Evolutionary conservation across 768 basidiomycete species (phyloP).

Genomic region (Leccinum variicolor): DNA sequence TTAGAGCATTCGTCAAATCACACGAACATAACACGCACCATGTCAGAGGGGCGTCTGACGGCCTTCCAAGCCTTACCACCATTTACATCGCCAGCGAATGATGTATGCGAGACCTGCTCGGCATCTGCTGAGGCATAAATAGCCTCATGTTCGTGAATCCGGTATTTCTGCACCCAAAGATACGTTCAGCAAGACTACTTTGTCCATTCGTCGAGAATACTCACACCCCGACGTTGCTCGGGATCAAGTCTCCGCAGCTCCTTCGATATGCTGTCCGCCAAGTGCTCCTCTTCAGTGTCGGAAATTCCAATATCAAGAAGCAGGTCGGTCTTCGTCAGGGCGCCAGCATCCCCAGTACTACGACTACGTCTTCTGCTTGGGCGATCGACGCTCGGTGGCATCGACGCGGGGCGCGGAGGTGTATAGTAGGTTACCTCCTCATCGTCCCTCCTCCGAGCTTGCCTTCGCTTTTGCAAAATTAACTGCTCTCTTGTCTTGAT

Average conservation of each 20-base stretch:
- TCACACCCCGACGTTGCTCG: conserved; percentile 26
- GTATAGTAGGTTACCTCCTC: conserved; percentile 39
- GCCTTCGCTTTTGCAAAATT: conserved; percentile 67
- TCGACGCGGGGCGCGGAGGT: conserved; percentile 26
- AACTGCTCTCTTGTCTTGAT: conserved; percentile 63
- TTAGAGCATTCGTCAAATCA: neutral
- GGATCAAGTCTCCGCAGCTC: conserved; percentile 61
- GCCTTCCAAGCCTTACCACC: conserved; percentile 80
- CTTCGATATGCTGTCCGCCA: conserved; percentile 69
- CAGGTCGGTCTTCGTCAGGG: conserved; percentile 31
- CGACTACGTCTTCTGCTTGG: conserved; percentile 66
- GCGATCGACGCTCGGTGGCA: conserved; percentile 35
- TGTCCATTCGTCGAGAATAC: neutral
- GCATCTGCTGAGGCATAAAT: conserved; percentile 78
- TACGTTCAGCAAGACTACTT: neutral
- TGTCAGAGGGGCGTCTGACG: conserved; percentile 88
- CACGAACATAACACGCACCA: conserved; percentile 51
- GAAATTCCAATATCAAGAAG: conserved; percentile 38
- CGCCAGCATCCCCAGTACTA: conserved; percentile 74
- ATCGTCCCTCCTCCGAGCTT: conserved; percentile 54
- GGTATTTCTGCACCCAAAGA: conserved; percentile 59
- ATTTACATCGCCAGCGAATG: conserved; percentile 79
- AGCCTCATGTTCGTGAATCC: conserved; percentile 72
- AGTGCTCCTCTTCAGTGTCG: conserved; percentile 47
- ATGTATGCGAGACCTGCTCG: conserved; percentile 69